These are phyloP conservation scores for Penicillium samsonianum DNA, from an alignment of 495 filamentous ascomycete genomes.

Conservation along the genomic window DNA sequence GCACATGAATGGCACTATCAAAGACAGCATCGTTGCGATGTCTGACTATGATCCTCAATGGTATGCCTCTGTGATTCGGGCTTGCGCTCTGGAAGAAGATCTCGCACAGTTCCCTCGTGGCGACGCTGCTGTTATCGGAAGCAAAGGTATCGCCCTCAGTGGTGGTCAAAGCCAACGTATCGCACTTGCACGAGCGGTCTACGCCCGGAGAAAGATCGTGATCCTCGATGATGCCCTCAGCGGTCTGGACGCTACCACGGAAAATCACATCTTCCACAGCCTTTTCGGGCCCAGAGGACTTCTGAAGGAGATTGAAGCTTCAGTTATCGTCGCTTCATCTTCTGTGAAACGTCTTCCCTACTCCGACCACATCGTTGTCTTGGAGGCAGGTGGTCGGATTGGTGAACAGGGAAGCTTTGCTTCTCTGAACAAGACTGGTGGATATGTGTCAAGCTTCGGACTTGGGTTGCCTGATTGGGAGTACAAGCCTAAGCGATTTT, in stretches of 20 bases:
- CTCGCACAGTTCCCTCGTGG: constrained; percentile 54
- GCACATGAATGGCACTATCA: constrained; percentile 60
- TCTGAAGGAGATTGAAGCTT: constrained; percentile 48
- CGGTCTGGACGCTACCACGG: constrained; percentile 61
- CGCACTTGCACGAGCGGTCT: constrained; percentile 59
- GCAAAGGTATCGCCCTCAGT: constrained; percentile 63
- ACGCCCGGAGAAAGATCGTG: constrained; percentile 54
- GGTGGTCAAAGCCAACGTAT: constrained; percentile 70
- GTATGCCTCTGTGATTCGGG: constrained; percentile 64
- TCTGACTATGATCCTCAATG: constrained; percentile 55
- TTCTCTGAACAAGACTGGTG: constrained; percentile 44
- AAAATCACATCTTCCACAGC: constrained; percentile 58
- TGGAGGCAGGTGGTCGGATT: constrained; percentile 47
- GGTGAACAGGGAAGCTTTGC: constrained; percentile 54
- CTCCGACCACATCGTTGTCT: constrained; percentile 54
- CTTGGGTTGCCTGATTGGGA: constrained; percentile 36
- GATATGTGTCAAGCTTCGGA: constrained; percentile 53
- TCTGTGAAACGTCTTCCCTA: constrained; percentile 51
- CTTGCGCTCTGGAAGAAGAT: constrained; percentile 61
- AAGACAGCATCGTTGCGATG: constrained; percentile 58
- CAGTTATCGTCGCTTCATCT: constrained; percentile 55
- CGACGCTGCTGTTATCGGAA: constrained; percentile 62
- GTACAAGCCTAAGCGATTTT: constrained; percentile 30
- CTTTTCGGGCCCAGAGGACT: constrained; percentile 58
- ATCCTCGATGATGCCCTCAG: constrained; percentile 63